A percentile compares a stretch with the other conserved stretches of the same genome.
Conservation (phyloP, 176 grass and related monocot species). For the Avena insularis region DNA sequence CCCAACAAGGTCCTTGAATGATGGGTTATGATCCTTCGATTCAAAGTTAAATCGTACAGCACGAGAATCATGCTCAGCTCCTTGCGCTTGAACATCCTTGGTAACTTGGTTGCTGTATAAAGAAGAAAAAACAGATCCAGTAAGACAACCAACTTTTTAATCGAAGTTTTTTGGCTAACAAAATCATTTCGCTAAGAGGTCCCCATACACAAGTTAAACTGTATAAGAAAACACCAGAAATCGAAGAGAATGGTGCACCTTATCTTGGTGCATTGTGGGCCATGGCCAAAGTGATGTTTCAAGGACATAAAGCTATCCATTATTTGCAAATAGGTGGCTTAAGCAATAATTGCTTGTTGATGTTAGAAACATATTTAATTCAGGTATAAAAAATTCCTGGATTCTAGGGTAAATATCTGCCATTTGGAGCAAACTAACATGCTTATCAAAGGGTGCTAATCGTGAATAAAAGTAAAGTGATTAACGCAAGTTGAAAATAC, state of each 20-base stretch:
- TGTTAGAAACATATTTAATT: conserved; percentile 2
- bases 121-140: neutral
- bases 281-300: conserved; percentile 5
- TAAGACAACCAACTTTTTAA: conserved; percentile 23
- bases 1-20: conserved; percentile 69
- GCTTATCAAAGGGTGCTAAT: conserved; percentile 3
- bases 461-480: conserved; percentile 19
- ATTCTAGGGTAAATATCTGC: conserved; percentile 1
- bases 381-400: neutral
- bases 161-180: neutral
- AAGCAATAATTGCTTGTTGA: conserved; percentile 12
- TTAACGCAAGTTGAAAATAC: neutral
- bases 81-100: conserved; percentile 46
- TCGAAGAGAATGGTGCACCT: conserved; percentile 18
- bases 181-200: conserved; percentile 1
- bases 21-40: conserved; percentile 66
- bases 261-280: neutral
- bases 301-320: conserved; percentile 3
- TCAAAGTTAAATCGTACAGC: conserved; percentile 59
- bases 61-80: conserved; percentile 40
- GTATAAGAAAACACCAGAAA: conserved; percentile 12
- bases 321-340: conserved; percentile 30
- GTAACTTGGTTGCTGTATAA: conserved; percentile 42
- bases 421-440: conserved; percentile 2
- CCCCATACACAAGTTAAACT: neutral